Conservation (phyloP, 129 eudicot species). For the Centella asiatica region DNA sequence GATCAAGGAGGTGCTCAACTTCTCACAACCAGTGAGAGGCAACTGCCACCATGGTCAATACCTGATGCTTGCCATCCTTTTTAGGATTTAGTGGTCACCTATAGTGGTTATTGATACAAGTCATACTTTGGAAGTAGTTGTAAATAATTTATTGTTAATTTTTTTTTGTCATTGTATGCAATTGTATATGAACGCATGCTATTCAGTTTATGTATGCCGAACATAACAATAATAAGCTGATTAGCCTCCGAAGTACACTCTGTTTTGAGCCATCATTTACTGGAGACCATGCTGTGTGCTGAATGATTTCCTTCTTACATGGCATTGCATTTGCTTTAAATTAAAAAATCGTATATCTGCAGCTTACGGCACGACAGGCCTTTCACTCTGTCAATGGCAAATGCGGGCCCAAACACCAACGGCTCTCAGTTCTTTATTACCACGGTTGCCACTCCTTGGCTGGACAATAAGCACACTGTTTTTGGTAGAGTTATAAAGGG, state of each 20-base stretch:
- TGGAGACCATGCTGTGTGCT: background rate
- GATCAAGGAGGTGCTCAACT: background rate
- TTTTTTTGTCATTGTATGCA: no score
- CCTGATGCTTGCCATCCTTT: background rate
- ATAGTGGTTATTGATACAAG: no score
- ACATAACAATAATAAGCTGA: no score
- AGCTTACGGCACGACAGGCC: conserved; percentile 99
- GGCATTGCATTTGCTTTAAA: conserved; percentile 4
- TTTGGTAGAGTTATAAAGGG: conserved; percentile 95
- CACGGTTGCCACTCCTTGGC: conserved; percentile 99
- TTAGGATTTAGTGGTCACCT: no score
- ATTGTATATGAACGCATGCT: background rate
- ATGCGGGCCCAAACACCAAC: conserved; percentile 96
- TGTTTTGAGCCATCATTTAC: no score
- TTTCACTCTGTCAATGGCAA: conserved; percentile 96
- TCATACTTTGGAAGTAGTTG: no score
- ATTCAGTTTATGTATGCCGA: background rate
- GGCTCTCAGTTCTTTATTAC: conserved; percentile 98
- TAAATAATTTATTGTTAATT: no score
- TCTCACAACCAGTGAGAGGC: background rate
- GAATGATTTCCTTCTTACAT: background rate
- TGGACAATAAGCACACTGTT: conserved; percentile 98
- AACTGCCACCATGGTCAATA: background rate
- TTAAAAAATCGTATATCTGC: conserved; percentile 21
- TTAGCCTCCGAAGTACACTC: no score